phyloP scores from a whole-genome alignment of 2,329 filamentous ascomycete species.

The Ophiostoma fasciatum region DNA sequence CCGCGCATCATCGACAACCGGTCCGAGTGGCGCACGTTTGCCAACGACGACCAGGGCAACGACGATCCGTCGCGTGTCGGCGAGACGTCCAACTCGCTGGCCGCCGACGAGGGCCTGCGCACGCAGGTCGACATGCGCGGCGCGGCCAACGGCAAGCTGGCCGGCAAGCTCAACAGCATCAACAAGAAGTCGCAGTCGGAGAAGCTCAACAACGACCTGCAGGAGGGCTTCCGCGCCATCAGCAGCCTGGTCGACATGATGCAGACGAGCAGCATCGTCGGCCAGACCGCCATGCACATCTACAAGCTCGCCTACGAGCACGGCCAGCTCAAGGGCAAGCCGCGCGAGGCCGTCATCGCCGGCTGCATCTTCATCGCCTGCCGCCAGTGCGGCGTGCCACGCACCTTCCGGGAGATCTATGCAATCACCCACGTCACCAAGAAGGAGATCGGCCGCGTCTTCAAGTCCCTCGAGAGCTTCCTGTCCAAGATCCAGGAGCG shows the following conservation, averaged over 20 bases:
- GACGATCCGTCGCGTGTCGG: slow-evolving; percentile 98
- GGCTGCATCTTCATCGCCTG: slow-evolving; percentile 97
- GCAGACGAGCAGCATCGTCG: slow-evolving; percentile 64
- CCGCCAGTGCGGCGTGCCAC: slow-evolving; percentile 70
- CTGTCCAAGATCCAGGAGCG: slow-evolving; percentile 59
- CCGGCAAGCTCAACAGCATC: slow-evolving; percentile 15
- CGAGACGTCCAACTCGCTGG: slow-evolving; percentile 74
- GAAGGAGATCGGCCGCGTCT: slow-evolving; percentile 93
- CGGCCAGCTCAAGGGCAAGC: slow-evolving; percentile 90
- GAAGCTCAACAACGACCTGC: slow-evolving; percentile 29
- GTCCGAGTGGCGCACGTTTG: slow-evolving; percentile 97
- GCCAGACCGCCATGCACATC: slow-evolving; percentile 83
- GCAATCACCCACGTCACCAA: slow-evolving; percentile 86
- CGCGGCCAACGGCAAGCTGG: slow-evolving; percentile 13
- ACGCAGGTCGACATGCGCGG: slow-evolving; percentile 15
- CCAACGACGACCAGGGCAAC: slow-evolving; percentile 91
- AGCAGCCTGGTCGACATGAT: slow-evolving; percentile 74
- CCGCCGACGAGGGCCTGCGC: slow-evolving; percentile 13
- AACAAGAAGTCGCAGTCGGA: slow-evolving; percentile 17
- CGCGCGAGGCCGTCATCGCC: slow-evolving; percentile 83
- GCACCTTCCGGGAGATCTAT: slow-evolving; percentile 90
- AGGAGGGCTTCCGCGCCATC: slow-evolving; percentile 74
- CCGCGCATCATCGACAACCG: slow-evolving; percentile 89
- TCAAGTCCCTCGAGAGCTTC: slow-evolving; percentile 85
- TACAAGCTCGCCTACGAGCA: slow-evolving; percentile 91